These are phyloP conservation scores for Aspergillus thermomutatus DNA, from an alignment of 2,329 filamentous ascomycete genomes.

Conservation along the genomic window DNA sequence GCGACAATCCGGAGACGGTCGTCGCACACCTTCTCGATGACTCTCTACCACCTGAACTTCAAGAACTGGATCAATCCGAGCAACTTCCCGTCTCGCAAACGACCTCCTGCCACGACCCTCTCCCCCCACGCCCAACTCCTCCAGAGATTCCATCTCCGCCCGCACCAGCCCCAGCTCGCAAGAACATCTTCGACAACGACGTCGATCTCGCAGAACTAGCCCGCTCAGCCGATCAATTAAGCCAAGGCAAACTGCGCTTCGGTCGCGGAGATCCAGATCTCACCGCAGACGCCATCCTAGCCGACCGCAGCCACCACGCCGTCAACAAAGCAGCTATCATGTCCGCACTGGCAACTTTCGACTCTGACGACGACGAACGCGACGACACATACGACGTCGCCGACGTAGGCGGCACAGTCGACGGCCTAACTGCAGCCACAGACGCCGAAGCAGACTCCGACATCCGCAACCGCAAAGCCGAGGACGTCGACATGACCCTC, in stretches of 20 bases:
- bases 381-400: constrained; percentile 95
- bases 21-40: constrained; percentile 78
- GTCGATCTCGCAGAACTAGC: constrained; percentile 67
- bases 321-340: constrained; percentile 82
- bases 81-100: constrained; percentile 37
- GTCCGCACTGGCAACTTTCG: constrained; percentile 82
- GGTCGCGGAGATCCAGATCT: constrained; percentile 63
- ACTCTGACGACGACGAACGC: constrained; percentile 91
- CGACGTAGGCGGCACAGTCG: constrained; percentile 86
- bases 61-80: constrained; percentile 61
- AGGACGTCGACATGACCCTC: constrained; percentile 62
- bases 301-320: constrained; percentile 58
- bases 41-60: constrained; percentile 67
- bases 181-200: constrained; percentile 77
- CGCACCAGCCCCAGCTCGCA: constrained; percentile 45
- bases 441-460: constrained; percentile 55
- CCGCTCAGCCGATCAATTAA: constrained; percentile 43
- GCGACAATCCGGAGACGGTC: constrained; percentile 72
- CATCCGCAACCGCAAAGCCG: constrained; percentile 40
- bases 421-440: constrained; percentile 50
- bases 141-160: constrained; percentile 27
- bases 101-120: constrained; percentile 53
- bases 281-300: constrained; percentile 70
- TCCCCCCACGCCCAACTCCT: constrained; percentile 53
- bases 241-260: constrained; percentile 66